A percentile compares a stretch with the other conserved stretches of the same genome.
Evolutionary conservation across 305 asterid species (phyloP).

Genomic region (Solanum chacoense): DNA sequence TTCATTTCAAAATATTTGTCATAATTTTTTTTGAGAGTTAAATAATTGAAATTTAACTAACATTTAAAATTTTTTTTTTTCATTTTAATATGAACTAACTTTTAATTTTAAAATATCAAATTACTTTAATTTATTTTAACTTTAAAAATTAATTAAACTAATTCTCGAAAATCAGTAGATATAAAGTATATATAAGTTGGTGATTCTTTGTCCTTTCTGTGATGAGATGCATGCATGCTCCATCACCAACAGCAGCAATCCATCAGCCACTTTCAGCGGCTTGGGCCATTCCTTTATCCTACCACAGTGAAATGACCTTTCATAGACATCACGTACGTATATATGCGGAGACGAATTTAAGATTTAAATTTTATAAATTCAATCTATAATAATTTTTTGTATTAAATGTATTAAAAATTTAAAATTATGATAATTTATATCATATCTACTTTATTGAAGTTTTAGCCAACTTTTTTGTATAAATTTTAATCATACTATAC

Average conservation of each 20-base stretch:
- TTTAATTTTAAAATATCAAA: background rate
- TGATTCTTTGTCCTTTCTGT: background rate
- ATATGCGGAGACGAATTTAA: rapidly evolving
- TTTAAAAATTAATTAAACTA: background rate
- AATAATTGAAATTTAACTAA: background rate
- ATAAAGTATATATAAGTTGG: background rate
- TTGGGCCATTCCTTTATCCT: background rate
- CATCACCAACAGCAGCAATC: background rate
- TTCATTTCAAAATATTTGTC: background rate
- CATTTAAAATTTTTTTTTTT: background rate
- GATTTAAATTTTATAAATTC: background rate
- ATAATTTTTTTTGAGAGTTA: background rate
- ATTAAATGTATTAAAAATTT: too few relatives aligned
- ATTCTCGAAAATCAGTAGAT: background rate
- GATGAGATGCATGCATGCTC: background rate
- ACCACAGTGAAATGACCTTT: background rate
- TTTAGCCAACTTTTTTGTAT: background rate
- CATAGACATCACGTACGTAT: background rate
- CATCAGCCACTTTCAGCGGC: background rate
- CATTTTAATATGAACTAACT: background rate
- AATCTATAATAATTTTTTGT: too few relatives aligned
- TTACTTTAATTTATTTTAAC: background rate
- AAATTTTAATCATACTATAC: too few relatives aligned
- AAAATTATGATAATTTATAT: too few relatives aligned
- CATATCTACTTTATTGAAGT: too few relatives aligned